Percentiles rank a stretch among this genome's conserved stretches.
These are phyloP conservation scores for Didymellaceae sp. DNA, from an alignment of 2,329 filamentous ascomycete genomes.

Conservation along the genomic window DNA sequence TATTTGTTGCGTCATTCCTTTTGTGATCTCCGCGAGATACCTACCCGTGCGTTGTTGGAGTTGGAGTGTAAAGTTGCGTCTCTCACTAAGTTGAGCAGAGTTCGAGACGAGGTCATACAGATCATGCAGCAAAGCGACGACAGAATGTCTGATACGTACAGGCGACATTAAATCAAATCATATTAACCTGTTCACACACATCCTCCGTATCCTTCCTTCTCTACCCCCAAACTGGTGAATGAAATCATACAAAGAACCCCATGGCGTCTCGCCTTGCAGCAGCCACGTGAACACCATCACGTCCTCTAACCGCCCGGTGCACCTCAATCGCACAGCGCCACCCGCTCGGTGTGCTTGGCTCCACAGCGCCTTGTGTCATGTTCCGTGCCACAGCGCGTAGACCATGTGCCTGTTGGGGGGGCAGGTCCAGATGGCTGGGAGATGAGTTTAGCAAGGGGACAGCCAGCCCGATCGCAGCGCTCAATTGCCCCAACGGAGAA, in stretches of 20 bases:
- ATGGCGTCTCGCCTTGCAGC: too few species aligned
- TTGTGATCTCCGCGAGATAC: constrained; percentile 19
- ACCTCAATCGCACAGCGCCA: background rate
- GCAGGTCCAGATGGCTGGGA: constrained; percentile 2
- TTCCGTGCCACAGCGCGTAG: constrained; percentile 5
- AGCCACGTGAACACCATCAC: too few species aligned
- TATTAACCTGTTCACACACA: too few species aligned
- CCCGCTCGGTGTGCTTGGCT: background rate
- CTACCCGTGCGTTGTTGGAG: constrained; percentile 3
- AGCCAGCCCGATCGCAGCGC: too few species aligned
- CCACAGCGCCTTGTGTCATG: background rate
- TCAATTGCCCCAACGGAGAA: too few species aligned
- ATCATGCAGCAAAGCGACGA: background rate
- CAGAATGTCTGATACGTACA: constrained; percentile 3
- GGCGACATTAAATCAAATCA: constrained; percentile 1
- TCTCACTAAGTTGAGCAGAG: constrained; percentile 13
- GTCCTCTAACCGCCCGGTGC: too few species aligned
- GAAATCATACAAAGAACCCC: too few species aligned
- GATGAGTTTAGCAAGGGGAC: background rate
- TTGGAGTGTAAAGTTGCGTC: constrained; percentile 5
- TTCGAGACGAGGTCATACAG: background rate
- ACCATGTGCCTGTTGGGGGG: background rate
- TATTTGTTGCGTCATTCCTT: constrained; percentile 10
- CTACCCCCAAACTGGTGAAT: background rate
- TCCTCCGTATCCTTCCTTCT: background rate